Evolutionary conservation across 78 protist species (phyloP), one percentile per base, ranked within the genome.

Genomic region (Isochrysis galbana): DNA sequence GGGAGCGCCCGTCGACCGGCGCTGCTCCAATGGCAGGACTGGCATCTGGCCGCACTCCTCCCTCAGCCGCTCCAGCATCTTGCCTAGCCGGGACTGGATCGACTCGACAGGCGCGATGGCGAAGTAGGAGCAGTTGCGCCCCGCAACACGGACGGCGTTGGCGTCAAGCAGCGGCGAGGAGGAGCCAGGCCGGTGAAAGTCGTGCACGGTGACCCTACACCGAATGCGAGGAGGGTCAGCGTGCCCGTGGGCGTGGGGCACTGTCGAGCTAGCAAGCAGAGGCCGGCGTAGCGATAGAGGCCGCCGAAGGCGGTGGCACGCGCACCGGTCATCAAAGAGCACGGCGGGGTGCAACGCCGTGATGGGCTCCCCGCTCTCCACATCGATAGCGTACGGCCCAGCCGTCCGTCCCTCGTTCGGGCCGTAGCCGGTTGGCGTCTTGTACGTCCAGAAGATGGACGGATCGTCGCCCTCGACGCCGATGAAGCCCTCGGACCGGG

Each of bases 381-480:
- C 32, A n/a, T 61, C 72, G 72, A 61, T 23, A 11, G 72, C 72
- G 72, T 61, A 61, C 32, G 26, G 38, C 38, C 72, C 72, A 3
- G 72, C 72, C 7, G 72, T 61, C 7, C 72, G 11, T 11, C 22
- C 72, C n/a, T 61, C 72, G 72, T 61, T 23, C 32, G 4, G 10
- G n/a, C 72, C 72, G 72, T 23, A 61, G 72, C 72, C 72, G 72
- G 10, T 61, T 23, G 32, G 38, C n/a, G 72, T 61, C 72, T 61
- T 61, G 72, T 61, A 61, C 32, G 72, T 61, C 72, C 72, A 61
- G 22, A 23, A 61, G 26, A 61, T 61, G 72, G 72, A 61, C 32
- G 72, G 72, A 19, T 61, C 72, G 72, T 61, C 72, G 72, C 72
- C 72, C 72, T 61, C 72, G 72, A 61, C 72, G 72, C 72, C 72